A percentile compares a stretch with the other conserved stretches of the same genome.
Evolutionary conservation across 805 yeast species (phyloP).

Genomic region (Metschnikowia matae): DNA sequence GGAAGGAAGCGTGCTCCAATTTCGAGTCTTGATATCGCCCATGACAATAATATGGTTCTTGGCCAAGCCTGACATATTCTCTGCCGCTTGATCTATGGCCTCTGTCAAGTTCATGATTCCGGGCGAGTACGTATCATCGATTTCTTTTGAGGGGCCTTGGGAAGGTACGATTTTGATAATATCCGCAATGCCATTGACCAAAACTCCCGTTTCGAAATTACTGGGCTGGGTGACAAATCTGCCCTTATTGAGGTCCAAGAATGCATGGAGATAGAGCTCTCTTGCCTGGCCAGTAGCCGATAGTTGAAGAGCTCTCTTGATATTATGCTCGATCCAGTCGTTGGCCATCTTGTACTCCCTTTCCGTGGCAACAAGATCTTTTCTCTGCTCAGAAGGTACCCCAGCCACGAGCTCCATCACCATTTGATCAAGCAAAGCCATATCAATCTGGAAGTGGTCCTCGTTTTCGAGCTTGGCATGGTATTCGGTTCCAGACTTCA

Average conservation of each 20-base stretch:
- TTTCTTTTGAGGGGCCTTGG: neutral
- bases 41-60: conserved; percentile 11
- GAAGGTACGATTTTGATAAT: conserved; percentile 7
- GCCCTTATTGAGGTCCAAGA: conserved; percentile 31
- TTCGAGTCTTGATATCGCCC: conserved; percentile 63
- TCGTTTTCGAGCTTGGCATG: conserved; percentile 13
- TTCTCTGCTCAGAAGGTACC: conserved; percentile 9
- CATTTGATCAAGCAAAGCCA: conserved; percentile 17
- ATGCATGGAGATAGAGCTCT: conserved; percentile 57
- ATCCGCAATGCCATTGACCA: conserved; percentile 55
- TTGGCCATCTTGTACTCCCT: conserved; percentile 21
- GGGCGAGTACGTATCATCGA: neutral
- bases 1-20: conserved; percentile 39
- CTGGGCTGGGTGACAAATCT: conserved; percentile 11
- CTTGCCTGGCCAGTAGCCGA: conserved; percentile 51
- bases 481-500: conserved; percentile 42
- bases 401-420: conserved; percentile 10
- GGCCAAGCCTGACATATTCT: conserved; percentile 5
- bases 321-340: conserved; percentile 41
- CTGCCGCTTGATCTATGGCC: neutral
- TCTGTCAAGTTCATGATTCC: neutral
- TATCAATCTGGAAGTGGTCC: conserved; percentile 48
- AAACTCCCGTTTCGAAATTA: conserved; percentile 25
- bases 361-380: conserved; percentile 13
- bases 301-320: conserved; percentile 37